A percentile compares a stretch with the other conserved stretches of the same genome.
Conservation (phyloP, 2,329 filamentous ascomycete genomes). For the Pseudocercospora ulei region DNA sequence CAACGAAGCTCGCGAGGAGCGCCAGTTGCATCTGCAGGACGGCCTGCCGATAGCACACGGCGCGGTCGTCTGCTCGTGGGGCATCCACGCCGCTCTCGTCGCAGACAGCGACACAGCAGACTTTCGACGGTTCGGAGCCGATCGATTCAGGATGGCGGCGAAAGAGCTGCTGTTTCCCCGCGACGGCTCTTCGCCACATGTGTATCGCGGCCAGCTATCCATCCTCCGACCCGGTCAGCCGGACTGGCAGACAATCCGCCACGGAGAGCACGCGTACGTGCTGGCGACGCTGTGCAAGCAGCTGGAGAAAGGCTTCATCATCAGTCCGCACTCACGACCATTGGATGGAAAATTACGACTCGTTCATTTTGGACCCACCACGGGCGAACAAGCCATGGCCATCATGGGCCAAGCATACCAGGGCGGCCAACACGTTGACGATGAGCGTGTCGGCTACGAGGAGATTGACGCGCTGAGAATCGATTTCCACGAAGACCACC, state of each 20-base stretch:
- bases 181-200: constrained; percentile 46
- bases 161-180: constrained; percentile 58
- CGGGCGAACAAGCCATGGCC: constrained; percentile 59
- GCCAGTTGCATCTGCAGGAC: constrained; percentile 30
- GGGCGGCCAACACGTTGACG: constrained; percentile 46
- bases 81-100: constrained; percentile 77
- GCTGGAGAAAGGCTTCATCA: constrained; percentile 69
- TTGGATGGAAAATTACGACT: constrained; percentile 62
- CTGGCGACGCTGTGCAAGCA: constrained; percentile 68
- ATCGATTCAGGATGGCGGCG: constrained; percentile 78
- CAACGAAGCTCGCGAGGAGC: constrained; percentile 41
- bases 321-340: constrained; percentile 62
- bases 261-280: constrained; percentile 60
- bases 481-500: constrained; percentile 56
- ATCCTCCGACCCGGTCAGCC: constrained; percentile 31
- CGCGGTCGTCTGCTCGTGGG: constrained; percentile 81
- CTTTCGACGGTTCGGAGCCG: constrained; percentile 65
- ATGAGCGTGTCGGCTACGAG: constrained; percentile 58
- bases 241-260: constrained; percentile 33
- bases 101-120: constrained; percentile 80
- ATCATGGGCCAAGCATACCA: constrained; percentile 60
- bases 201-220: constrained; percentile 48
- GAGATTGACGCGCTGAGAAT: constrained; percentile 59
- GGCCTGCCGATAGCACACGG: constrained; percentile 47
- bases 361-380: constrained; percentile 62